A percentile compares a stretch with the other conserved stretches of the same genome.
These are phyloP conservation scores for Aegilops umbellulata DNA, from an alignment of 176 grass and related monocot genomes.

Conservation along the genomic window DNA sequence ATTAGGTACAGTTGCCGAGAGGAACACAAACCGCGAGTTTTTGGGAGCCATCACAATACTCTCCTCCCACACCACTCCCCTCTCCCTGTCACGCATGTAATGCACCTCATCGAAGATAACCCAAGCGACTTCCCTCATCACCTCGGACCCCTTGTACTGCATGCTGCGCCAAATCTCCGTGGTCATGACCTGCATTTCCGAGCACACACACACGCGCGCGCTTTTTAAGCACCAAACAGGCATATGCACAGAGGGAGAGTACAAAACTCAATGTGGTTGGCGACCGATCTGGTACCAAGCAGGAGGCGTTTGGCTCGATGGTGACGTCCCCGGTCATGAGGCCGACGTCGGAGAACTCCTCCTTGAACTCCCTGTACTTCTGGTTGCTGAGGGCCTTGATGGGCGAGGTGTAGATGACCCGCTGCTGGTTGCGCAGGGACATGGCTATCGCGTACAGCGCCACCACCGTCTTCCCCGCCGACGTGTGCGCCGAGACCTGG, in stretches of 20 bases:
- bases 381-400: constrained; percentile 98
- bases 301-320: constrained; percentile 89
- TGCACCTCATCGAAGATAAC: constrained; percentile 98
- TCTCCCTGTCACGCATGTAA: constrained; percentile 97
- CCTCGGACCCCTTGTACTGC: constrained; percentile 93
- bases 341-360: constrained; percentile 89
- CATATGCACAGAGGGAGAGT: neutral
- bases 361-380: constrained; percentile 94
- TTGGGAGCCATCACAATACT: constrained; percentile 97
- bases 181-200: constrained; percentile 72
- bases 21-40: constrained; percentile 91
- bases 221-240: too few relatives aligned
- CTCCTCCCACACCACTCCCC: constrained; percentile 98
- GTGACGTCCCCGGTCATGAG: constrained; percentile 95
- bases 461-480: constrained; percentile 92
- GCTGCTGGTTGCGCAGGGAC: constrained; percentile 80
- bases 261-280: neutral
- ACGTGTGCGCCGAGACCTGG: constrained; percentile 92
- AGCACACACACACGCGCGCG: neutral
- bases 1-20: constrained; percentile 95
- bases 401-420: constrained; percentile 92
- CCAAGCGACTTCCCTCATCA: constrained; percentile 95
- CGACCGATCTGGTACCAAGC: constrained; percentile 44
- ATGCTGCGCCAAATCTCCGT: constrained; percentile 99
- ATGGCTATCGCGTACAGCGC: constrained; percentile 94